A percentile compares a stretch with the other conserved stretches of the same genome.
phyloP scores from a whole-genome alignment of 2,329 filamentous ascomycete species.

The Pyricularia pennisetigena region DNA sequence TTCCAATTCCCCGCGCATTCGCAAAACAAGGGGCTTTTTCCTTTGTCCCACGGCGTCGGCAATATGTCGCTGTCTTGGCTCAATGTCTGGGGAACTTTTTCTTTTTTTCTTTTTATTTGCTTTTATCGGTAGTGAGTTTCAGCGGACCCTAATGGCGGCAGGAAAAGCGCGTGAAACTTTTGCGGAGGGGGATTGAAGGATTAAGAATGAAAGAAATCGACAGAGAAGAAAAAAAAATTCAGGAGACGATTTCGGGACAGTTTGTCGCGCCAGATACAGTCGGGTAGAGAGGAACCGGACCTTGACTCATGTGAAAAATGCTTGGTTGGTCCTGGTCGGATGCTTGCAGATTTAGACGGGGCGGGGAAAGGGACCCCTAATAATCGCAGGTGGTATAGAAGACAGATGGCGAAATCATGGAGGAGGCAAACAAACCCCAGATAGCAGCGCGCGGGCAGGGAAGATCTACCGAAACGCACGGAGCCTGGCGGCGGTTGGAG shows the following conservation, averaged over 20 bases:
- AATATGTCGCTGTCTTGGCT: not conserved
- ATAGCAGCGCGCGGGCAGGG: not conserved
- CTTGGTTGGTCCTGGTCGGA: not conserved
- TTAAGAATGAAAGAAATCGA: not conserved
- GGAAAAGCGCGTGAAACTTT: not conserved
- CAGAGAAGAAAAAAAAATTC: not conserved
- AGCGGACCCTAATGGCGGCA: not conserved
- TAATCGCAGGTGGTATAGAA: not conserved
- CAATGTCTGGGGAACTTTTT: not conserved
- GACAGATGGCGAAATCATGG: not conserved
- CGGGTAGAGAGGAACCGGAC: not conserved
- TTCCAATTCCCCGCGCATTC: not conserved
- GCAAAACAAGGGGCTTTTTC: not conserved
- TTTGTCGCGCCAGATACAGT: not conserved
- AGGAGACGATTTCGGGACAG: not conserved
- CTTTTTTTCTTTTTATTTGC: no score
- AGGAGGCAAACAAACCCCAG: not conserved
- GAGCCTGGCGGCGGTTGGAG: no score
- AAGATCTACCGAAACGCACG: not conserved
- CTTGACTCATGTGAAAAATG: not conserved
- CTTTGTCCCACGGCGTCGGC: not conserved
- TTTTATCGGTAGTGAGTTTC: not conserved
- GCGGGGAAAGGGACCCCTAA: not conserved
- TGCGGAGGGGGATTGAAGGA: no score
- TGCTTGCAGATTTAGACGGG: not conserved